Base-by-base conservation (phyloP, 768 basidiomycete genomes). In the Boletus bicolor region DNA sequence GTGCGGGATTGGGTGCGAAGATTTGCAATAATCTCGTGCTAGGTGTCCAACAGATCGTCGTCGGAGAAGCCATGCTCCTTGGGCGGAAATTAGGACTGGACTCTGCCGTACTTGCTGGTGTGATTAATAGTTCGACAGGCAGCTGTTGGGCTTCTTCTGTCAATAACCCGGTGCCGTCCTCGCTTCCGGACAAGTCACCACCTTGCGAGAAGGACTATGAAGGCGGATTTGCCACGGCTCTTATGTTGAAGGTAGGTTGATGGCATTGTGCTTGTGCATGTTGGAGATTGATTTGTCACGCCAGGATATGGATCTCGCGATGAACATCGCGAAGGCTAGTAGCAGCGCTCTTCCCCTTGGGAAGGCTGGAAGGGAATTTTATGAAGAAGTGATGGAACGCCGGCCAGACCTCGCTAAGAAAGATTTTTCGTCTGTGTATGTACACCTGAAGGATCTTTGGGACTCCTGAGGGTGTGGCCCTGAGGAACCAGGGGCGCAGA, bases 61-160 rank as follows among this genome's bases (percentile, higher is more conserved):
- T 91, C 1, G 87, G 81, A n/a, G 93, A 96, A 71, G 92, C 88
- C 4, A 95, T 96, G 93, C 72, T 94, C 5, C 78, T 95, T 10
- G 93, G 93, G 4, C 80, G 84, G 69, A 85, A 81, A 54, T 74
- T 95, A n/a, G 93, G 93, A 3, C 73, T 96, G 53, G 80, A 91
- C 44, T 82, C 92, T 17, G 77, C 78, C 9, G 76, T 93, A 32
- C 79, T 96, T 21, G 88, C 93, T 4, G 79, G 83, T 6, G 91
- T 95, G 4, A 85, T 96, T 59, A 93, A 94, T 68, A 93, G 80
- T 66, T 88, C 86, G 57, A 91, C 89, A 3, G 92, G 91, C 4
- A 77, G 79, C 17, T 93, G 91, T 65, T 93, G 91, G 91, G 79
- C 91, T 15, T 85, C 86, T 26, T 84, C 86, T 0, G 84, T 88